A percentile compares a stretch with the other conserved stretches of the same genome.
Conservation (phyloP, 768 basidiomycete species). For the Phaeotremella skinneri region DNA sequence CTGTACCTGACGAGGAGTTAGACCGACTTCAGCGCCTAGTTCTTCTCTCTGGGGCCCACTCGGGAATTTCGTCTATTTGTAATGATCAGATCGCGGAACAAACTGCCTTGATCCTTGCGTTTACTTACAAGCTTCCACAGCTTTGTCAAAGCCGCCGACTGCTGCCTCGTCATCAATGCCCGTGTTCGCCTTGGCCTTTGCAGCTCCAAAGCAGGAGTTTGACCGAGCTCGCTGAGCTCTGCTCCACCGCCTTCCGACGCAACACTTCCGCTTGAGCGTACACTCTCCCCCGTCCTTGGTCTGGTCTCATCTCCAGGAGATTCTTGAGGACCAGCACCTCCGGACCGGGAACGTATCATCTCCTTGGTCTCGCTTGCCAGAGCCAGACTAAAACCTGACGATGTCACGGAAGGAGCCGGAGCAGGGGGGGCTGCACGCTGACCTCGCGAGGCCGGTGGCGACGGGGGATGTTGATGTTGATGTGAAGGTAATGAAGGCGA, state of each 20-base stretch:
- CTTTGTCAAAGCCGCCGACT: conserved; percentile 16
- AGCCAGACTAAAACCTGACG: neutral
- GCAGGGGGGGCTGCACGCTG: neutral
- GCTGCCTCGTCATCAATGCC: conserved; percentile 26
- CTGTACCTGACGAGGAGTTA: conserved; percentile 43
- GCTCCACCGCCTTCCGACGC: neutral
- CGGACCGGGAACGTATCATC: neutral
- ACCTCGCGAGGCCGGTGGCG: neutral
- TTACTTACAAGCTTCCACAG: conserved; percentile 25
- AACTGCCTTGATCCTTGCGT: neutral
- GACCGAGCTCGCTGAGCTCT: neutral
- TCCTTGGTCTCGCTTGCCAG: neutral
- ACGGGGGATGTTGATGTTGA: neutral
- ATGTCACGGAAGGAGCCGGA: neutral
- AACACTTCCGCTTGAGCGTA: neutral
- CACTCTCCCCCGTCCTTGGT: neutral
- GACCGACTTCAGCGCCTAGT: conserved; percentile 21
- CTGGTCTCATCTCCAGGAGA: neutral
- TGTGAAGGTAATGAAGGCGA: neutral
- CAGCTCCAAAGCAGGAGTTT: neutral
- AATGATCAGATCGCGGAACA: neutral
- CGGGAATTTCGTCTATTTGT: conserved; percentile 36
- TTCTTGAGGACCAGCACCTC: neutral
- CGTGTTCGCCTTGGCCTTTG: conserved; percentile 18
- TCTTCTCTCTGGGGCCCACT: conserved; percentile 20